Percentiles rank a stretch among this genome's conserved stretches.
Evolutionary conservation across 2,329 filamentous ascomycete species (phyloP).

Genomic region (Peltaster fructicola): DNA sequence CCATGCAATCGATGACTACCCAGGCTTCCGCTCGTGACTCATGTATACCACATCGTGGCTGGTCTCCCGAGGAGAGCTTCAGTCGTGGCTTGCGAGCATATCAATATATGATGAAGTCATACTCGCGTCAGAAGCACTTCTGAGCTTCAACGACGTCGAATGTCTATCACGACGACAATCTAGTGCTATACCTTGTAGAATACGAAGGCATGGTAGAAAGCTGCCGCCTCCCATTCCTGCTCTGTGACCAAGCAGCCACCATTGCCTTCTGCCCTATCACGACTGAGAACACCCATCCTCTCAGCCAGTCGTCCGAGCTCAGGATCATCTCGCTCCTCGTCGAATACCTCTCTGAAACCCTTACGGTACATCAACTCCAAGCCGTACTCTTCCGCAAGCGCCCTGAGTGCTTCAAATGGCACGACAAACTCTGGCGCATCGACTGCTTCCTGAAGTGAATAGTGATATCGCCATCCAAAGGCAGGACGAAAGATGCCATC

Average conservation of each 20-base stretch:
- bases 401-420: constrained; percentile 93
- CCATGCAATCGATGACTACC: too few species aligned
- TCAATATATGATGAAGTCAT: too few species aligned
- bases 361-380: constrained; percentile 90
- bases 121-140: too few species aligned
- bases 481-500: constrained; percentile 88
- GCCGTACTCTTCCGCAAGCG: constrained; percentile 89
- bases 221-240: constrained; percentile 81
- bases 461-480: constrained; percentile 96
- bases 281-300: constrained; percentile 80
- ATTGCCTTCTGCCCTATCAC: constrained; percentile 29
- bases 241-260: constrained; percentile 52
- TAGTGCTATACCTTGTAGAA: constrained; percentile 92
- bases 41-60: too few species aligned
- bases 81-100: too few species aligned
- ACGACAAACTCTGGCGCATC: constrained; percentile 97
- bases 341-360: constrained; percentile 79
- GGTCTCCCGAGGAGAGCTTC: too few species aligned
- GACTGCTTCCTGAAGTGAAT: constrained; percentile 88
- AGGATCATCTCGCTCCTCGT: constrained; percentile 63
- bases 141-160: too few species aligned
- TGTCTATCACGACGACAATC: too few species aligned
- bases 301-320: constrained; percentile 72
- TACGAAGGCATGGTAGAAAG: constrained; percentile 86
- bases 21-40: too few species aligned